Evolutionary conservation across 495 filamentous ascomycete species (phyloP), one percentile per base, ranked within the genome.

Genomic region (Aspergillus saccharolyticus): DNA sequence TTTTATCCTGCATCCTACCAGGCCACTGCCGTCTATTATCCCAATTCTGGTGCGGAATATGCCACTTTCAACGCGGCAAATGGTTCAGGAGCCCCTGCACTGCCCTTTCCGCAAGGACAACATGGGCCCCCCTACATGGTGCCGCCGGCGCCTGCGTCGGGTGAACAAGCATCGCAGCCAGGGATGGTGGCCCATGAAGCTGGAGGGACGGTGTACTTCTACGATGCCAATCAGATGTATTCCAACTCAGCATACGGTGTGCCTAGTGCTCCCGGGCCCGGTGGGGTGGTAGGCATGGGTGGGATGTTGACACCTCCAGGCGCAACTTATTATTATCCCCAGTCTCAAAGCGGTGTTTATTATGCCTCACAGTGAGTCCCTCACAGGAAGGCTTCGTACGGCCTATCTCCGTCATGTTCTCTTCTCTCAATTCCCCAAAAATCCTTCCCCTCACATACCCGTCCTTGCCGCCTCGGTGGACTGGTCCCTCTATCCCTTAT

Each of bases 131-230:
- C 78, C 28, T 73, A 81, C 51, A 64, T 74, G 45, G 72, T 79
- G 19, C 70, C 85, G 59, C 66, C 68, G 65, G 61, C 73, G 56
- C 61, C 58, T 33, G 63, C 68, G 53, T 52, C 71, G 64, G 68
- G 76, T 46, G 70, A 81, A 65, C 60, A 78, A 67, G 66, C 71
- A 1, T 72, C 80, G 3, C 82, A 84, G 54, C 69, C 82, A 8
- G 87, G 83, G 61, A 87, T 90, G 24, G 88, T 97, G 49, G 90
- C 91, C 2, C 92, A 96, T 66, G 94, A 97, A 73, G 83, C 85
- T 60, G 91, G 93, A 60, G 94, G 95, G 47, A 97, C 92, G 77
- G 91, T 96, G 4, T 97, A 96, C 70, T 99, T 96, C 68, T 91
- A 91, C 57, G 87, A 96, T 64, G 79, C 88, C 28, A 79, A 85